phyloP scores from a whole-genome alignment of 768 basidiomycete species.

The Pleurotus pulmonarius region DNA sequence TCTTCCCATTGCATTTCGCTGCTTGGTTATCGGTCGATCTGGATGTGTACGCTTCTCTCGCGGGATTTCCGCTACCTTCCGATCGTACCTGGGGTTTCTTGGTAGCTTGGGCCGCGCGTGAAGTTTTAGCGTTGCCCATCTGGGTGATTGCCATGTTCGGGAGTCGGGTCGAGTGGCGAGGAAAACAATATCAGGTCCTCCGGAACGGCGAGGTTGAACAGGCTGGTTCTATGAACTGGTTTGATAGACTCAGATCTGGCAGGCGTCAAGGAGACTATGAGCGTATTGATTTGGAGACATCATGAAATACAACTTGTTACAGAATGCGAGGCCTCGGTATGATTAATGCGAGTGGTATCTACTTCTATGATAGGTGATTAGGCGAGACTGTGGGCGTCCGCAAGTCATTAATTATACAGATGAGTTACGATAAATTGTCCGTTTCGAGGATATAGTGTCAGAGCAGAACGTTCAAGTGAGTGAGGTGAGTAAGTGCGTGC shows the following conservation, averaged over 20 bases:
- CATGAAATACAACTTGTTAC: neutral
- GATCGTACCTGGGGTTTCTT: constrained; percentile 57
- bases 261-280: constrained; percentile 27
- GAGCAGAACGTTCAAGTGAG: too few species aligned
- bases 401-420: constrained; percentile 2
- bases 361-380: constrained; percentile 5
- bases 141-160: constrained; percentile 82
- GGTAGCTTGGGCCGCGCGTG: constrained; percentile 75
- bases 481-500: neutral
- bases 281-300: constrained; percentile 19
- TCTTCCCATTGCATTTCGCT: constrained; percentile 55
- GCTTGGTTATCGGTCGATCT: constrained; percentile 79
- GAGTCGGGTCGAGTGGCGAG: constrained; percentile 84
- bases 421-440: neutral
- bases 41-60: constrained; percentile 75
- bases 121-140: constrained; percentile 83
- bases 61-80: constrained; percentile 55
- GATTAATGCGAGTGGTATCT: constrained; percentile 11
- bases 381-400: neutral
- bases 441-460: neutral
- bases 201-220: constrained; percentile 66
- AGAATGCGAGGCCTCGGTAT: constrained; percentile 2
- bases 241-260: constrained; percentile 23
- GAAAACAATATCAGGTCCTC: constrained; percentile 69
- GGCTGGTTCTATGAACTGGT: constrained; percentile 16